Conservation (phyloP, 352 stramenopile species). For the Globisporangium cystogenes region DNA sequence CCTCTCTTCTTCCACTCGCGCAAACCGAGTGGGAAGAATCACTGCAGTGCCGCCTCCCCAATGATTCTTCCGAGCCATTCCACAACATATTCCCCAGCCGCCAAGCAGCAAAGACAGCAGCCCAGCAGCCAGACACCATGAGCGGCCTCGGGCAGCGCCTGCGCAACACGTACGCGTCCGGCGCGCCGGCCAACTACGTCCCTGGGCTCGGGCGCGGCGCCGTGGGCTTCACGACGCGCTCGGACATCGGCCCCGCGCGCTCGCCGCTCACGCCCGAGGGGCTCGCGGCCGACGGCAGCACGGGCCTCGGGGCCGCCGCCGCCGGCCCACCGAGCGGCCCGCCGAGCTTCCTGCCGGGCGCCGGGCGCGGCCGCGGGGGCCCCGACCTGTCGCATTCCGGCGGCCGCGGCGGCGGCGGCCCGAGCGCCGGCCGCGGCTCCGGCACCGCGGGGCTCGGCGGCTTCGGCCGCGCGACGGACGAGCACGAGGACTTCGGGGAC, state of each 20-base stretch:
- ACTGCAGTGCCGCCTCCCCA: too few relatives aligned
- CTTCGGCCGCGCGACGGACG: conserved; percentile 82
- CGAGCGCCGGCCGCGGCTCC: conserved; percentile 56
- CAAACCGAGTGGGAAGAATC: too few relatives aligned
- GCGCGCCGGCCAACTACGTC: conserved; percentile 94
- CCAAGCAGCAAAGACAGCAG: too few relatives aligned
- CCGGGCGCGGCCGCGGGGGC: conserved; percentile 81
- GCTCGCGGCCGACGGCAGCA: conserved; percentile 32
- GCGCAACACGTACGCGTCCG: conserved; percentile 82
- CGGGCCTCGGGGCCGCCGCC: too few relatives aligned
- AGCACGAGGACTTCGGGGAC: conserved; percentile 84
- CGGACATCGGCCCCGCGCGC: conserved; percentile 93
- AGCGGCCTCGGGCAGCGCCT: conserved; percentile 64
- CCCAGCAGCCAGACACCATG: too few relatives aligned
- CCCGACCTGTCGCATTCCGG: conserved; percentile 8
- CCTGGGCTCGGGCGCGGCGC: conserved; percentile 93
- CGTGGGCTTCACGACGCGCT: conserved; percentile 96
- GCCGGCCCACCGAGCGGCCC: conserved; percentile 10
- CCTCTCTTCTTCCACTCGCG: too few relatives aligned
- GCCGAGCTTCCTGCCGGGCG: conserved; percentile 78
- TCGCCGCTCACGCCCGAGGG: conserved; percentile 27
- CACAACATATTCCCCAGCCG: too few relatives aligned
- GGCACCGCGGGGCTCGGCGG: conserved; percentile 77
- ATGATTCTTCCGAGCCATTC: too few relatives aligned
- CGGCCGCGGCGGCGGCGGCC: conserved; percentile 4